These are phyloP conservation scores for Cytospora chrysosperma DNA, from an alignment of 2,329 filamentous ascomycete species.

Conservation along the genomic window DNA sequence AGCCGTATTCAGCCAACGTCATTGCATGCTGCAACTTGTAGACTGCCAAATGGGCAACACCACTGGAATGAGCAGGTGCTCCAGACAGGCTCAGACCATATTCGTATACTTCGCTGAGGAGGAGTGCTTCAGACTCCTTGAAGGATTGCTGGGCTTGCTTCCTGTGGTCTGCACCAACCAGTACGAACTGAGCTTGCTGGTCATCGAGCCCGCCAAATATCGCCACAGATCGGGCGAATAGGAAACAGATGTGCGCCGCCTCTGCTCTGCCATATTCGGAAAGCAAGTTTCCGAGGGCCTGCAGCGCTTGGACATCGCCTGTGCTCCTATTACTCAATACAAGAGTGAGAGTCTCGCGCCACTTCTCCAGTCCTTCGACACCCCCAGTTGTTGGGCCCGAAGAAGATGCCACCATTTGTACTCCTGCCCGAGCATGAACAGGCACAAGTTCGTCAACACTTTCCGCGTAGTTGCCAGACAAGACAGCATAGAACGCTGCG, in stretches of 20 bases:
- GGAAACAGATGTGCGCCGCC: constrained; percentile 89
- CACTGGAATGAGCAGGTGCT: constrained; percentile 51
- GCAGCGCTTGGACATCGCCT: constrained; percentile 74
- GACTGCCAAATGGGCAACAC: constrained; percentile 77
- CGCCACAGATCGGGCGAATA: constrained; percentile 73
- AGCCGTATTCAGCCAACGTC: constrained; percentile 79
- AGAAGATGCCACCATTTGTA: constrained; percentile 84
- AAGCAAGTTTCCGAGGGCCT: constrained; percentile 78
- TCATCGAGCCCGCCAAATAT: constrained; percentile 85
- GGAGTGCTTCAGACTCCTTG: constrained; percentile 79
- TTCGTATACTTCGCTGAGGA: constrained; percentile 95
- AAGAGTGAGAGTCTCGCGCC: constrained; percentile 85
- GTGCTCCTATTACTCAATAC: constrained; percentile 84
- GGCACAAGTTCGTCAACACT: constrained; percentile 95
- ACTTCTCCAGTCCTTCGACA: constrained; percentile 84
- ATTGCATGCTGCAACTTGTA: constrained; percentile 92
- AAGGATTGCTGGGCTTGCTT: constrained; percentile 69
- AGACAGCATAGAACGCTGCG: constrained; percentile 87
- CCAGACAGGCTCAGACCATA: constrained; percentile 76
- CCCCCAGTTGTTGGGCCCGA: constrained; percentile 53
- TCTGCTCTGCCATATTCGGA: constrained; percentile 84
- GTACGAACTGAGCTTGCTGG: constrained; percentile 71
- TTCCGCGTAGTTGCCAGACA: constrained; percentile 91
- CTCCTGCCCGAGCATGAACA: constrained; percentile 83
- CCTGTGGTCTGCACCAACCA: constrained; percentile 82